Evolutionary conservation across 352 stramenopile genomes (phyloP), one percentile per base, ranked within the genome.

Genomic region (Elongisporangium anandrum): DNA sequence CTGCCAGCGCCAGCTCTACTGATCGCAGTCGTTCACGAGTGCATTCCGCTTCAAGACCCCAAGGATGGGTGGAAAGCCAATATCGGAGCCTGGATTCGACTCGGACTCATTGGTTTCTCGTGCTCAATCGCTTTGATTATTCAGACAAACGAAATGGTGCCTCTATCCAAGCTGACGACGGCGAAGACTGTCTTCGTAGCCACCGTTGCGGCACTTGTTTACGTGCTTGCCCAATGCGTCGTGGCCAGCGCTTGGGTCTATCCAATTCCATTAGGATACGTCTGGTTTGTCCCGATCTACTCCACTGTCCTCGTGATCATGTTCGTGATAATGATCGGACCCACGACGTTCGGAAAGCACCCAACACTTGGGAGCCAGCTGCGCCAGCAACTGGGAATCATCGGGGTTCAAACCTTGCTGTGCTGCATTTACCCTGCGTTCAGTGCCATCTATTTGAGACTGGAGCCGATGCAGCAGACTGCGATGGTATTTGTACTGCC

Each of bases 11-110:
- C 34, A 45, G 34, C 34, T 7, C 34, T 45, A 6, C 10, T 45
- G 34, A 45, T 45, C 34, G 34, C 34, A 45, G 34, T 15, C 34
- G 13, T 4, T 17, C 34, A 45, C 1, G 52, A 57, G 26, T 48
- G 23, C 17, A 48, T 57, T n/a, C 29, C 52, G 17, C 23, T 57
- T 10, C 52, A 57, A 24, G 23, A 49, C 5, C 52, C 52, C 7
- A 4, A 26, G 17, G 23, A 57, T 6, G 52, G 52, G 26, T 57
- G 52, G 52, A 57, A 57, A 57, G 23, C 29, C 52, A 57, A 50
- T 17, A 50, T 50, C 17, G 52, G 52, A 4, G 52, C n/a, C 8
- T 57, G 52, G 24, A 47, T 23, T n/a, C 52, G 52, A 0, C n/a
- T 49, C 1, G 34, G 34, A 3, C 34, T 45, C 34, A 45, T 45